Conservation (phyloP, 345 rosid genomes). For the Aquilaria malaccensis region DNA sequence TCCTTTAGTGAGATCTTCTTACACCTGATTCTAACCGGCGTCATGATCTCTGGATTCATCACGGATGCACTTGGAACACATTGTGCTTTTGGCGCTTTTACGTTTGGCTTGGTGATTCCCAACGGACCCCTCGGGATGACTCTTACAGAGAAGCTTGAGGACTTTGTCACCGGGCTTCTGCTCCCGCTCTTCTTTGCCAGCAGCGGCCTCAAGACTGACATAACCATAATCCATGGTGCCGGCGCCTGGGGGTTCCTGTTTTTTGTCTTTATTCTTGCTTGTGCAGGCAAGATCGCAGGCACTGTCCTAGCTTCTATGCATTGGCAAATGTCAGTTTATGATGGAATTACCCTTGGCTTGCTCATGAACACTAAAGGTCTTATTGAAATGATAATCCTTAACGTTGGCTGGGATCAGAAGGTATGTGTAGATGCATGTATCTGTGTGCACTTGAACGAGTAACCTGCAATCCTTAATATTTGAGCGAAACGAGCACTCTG, state of each 20-base stretch:
- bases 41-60: slow-evolving; percentile 67
- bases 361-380: slow-evolving; percentile 93
- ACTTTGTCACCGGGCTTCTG: slow-evolving; percentile 84
- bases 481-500: no score
- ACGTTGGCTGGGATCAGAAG: slow-evolving; percentile 83
- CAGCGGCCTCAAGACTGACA: slow-evolving; percentile 68
- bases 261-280: slow-evolving; percentile 41
- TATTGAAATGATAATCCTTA: slow-evolving; percentile 74
- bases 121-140: slow-evolving; percentile 78
- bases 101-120: slow-evolving; percentile 79
- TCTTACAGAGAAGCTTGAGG: slow-evolving; percentile 79
- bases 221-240: slow-evolving; percentile 33
- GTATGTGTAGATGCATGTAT: slow-evolving; percentile 17
- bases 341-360: slow-evolving; percentile 76
- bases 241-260: slow-evolving; percentile 40
- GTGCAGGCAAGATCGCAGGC: slow-evolving; percentile 58
- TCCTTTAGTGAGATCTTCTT: slow-evolving; percentile 60
- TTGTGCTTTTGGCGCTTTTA: slow-evolving; percentile 82
- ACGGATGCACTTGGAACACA: slow-evolving; percentile 93
- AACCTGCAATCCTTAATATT: no score
- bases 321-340: slow-evolving; percentile 57
- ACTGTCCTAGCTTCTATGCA: slow-evolving; percentile 35
- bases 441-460: no score
- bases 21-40: slow-evolving; percentile 79
- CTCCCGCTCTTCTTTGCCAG: slow-evolving; percentile 86